phyloP scores from a whole-genome alignment of 139 green algal species.

The Medakamo hakoo region DNA sequence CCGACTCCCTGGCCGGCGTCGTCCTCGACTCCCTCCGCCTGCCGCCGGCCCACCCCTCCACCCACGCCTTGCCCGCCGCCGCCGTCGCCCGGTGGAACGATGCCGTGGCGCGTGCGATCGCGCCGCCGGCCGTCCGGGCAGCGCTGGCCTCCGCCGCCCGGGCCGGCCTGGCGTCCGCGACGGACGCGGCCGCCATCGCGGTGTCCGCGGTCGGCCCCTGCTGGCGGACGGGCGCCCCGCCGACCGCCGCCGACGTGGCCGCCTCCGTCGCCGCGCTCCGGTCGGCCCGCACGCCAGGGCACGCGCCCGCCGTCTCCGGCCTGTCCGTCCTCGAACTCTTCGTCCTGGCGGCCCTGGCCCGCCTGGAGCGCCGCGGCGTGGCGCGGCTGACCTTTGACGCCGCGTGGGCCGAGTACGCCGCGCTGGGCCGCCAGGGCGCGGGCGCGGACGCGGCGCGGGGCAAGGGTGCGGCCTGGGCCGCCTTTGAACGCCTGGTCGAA shows the following conservation, averaged over 20 bases:
- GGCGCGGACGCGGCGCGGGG: neutral
- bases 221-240: too few relatives aligned
- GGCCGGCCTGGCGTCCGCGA: neutral
- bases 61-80: neutral
- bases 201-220: neutral
- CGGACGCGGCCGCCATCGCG: neutral
- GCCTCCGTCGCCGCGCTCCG: neutral
- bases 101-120: constrained; percentile 8
- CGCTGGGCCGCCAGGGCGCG: neutral
- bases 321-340: constrained; percentile 29
- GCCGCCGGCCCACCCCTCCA: constrained; percentile 8
- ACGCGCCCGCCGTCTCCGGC: neutral
- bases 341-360: constrained; percentile 23
- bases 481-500: neutral
- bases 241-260: neutral
- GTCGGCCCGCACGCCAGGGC: neutral
- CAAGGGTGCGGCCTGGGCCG: neutral
- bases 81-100: constrained; percentile 12
- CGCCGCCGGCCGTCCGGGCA: neutral
- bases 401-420: neutral
- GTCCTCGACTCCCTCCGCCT: constrained; percentile 28
- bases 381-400: neutral
- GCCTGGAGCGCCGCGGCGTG: constrained; percentile 7
- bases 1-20: constrained; percentile 10
- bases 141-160: constrained; percentile 1